These are phyloP conservation scores for Fusarium secorum DNA, from an alignment of 2,329 filamentous ascomycete genomes.

Conservation along the genomic window DNA sequence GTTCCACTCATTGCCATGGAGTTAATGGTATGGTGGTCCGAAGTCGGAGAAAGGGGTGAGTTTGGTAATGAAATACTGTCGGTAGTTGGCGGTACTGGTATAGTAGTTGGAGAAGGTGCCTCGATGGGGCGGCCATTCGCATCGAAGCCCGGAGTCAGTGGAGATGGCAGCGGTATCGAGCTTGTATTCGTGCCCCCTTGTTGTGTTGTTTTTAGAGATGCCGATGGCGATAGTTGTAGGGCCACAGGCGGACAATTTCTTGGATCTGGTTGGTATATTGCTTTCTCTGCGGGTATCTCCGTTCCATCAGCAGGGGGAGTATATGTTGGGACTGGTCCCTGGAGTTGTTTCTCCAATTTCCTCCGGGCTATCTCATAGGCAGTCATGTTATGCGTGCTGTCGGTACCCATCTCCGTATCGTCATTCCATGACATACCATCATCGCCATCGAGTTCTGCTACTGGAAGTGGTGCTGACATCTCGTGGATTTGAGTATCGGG, in stretches of 20 bases:
- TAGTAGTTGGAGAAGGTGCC: constrained; percentile 52
- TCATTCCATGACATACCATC: constrained; percentile 49
- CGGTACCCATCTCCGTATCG: constrained; percentile 52
- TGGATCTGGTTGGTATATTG: constrained; percentile 25
- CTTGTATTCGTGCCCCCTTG: constrained; percentile 40
- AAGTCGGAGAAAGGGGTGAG: constrained; percentile 26
- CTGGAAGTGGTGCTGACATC: constrained; percentile 55
- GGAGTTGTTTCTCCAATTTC: constrained; percentile 61
- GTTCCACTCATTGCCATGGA: constrained; percentile 4
- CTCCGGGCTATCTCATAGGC: constrained; percentile 60
- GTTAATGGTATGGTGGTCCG: constrained; percentile 16
- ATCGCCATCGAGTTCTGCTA: constrained; percentile 59
- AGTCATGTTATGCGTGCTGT: constrained; percentile 51
- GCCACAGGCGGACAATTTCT: constrained; percentile 28
- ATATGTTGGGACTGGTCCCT: constrained; percentile 60
- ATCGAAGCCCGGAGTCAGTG: constrained; percentile 57
- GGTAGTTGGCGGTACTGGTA: constrained; percentile 35
- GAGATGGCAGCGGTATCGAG: constrained; percentile 53
- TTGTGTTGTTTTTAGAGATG: constrained; percentile 29
- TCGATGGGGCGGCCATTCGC: constrained; percentile 50
- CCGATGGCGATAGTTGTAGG: constrained; percentile 30
- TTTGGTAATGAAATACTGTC: constrained; percentile 22
- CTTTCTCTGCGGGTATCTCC: constrained; percentile 44
- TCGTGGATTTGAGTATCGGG: constrained; percentile 61
- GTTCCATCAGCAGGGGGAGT: constrained; percentile 49